phyloP scores from a whole-genome alignment of 345 rosid species.

The Aurinia saxatilis region DNA sequence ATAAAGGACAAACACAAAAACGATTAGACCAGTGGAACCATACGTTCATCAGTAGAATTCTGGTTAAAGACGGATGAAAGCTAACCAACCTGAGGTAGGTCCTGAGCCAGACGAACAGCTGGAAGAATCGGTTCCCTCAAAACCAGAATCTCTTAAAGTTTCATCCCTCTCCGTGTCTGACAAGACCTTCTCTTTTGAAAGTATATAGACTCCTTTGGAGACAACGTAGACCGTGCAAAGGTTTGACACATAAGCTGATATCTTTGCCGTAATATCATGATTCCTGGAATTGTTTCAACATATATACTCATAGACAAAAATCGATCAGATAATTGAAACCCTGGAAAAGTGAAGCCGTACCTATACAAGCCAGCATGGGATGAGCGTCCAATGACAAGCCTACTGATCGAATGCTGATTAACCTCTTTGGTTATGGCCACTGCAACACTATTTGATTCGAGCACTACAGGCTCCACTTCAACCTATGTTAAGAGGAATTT shows the following conservation, averaged over 20 bases:
- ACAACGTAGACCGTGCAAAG: slow-evolving; percentile 70
- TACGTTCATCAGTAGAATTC: slow-evolving; percentile 12
- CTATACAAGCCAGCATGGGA: slow-evolving; percentile 37
- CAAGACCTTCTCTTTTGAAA: slow-evolving; percentile 44
- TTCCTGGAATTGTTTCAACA: slow-evolving; percentile 21
- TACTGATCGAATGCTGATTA: slow-evolving; percentile 34
- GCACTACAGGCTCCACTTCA: slow-evolving; percentile 42
- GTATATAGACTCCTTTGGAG: slow-evolving; percentile 63
- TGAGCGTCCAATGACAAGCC: slow-evolving; percentile 76
- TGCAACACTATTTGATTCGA: slow-evolving; percentile 65
- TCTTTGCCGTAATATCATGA: slow-evolving; percentile 41
- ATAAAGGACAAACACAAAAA: not conserved
- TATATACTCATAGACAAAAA: no score
- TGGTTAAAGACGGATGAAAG: not conserved
- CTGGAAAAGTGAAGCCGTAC: not conserved
- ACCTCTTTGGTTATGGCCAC: slow-evolving; percentile 59
- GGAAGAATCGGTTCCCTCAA: slow-evolving; percentile 32
- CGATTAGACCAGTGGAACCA: not conserved
- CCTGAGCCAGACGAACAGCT: slow-evolving; percentile 35
- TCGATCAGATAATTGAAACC: not conserved
- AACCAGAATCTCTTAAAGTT: slow-evolving; percentile 32
- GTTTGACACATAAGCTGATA: slow-evolving; percentile 46
- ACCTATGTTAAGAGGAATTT: slow-evolving; percentile 38
- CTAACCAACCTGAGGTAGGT: slow-evolving; percentile 4
- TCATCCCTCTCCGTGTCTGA: slow-evolving; percentile 31